Conservation (phyloP, 768 basidiomycete genomes). For the Harrya chromipes region DNA sequence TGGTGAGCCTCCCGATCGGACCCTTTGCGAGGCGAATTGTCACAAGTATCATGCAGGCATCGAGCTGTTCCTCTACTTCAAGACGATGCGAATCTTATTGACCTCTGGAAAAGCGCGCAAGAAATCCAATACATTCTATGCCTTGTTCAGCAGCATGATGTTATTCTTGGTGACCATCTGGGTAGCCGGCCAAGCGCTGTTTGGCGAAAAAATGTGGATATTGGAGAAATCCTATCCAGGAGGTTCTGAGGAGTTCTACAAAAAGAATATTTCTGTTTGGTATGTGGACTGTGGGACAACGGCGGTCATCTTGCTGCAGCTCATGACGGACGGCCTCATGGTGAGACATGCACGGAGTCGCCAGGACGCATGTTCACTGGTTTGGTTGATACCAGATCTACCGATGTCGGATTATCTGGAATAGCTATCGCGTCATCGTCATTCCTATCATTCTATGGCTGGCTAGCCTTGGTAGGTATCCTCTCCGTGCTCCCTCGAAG, state of each 20-base stretch:
- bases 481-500: background rate
- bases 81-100: background rate
- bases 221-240: slow-evolving; percentile 29
- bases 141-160: slow-evolving; percentile 8
- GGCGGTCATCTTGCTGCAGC: slow-evolving; percentile 25
- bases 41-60: background rate
- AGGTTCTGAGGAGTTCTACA: slow-evolving; percentile 29
- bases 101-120: background rate
- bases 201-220: slow-evolving; percentile 33
- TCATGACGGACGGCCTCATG: slow-evolving; percentile 31
- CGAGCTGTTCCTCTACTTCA: slow-evolving; percentile 5
- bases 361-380: too few species aligned
- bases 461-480: background rate
- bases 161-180: slow-evolving; percentile 28
- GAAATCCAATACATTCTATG: background rate
- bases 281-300: slow-evolving; percentile 23
- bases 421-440: background rate
- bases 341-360: slow-evolving; percentile 16
- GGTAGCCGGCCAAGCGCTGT: slow-evolving; percentile 13
- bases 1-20: background rate
- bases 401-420: slow-evolving; percentile 35
- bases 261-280: slow-evolving; percentile 20
- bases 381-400: slow-evolving; percentile 24
- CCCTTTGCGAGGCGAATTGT: background rate
- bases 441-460: slow-evolving; percentile 10